A percentile compares a stretch with the other conserved stretches of the same genome.
Conservation (phyloP, 768 basidiomycete genomes). For the Polyporus arcularius region DNA sequence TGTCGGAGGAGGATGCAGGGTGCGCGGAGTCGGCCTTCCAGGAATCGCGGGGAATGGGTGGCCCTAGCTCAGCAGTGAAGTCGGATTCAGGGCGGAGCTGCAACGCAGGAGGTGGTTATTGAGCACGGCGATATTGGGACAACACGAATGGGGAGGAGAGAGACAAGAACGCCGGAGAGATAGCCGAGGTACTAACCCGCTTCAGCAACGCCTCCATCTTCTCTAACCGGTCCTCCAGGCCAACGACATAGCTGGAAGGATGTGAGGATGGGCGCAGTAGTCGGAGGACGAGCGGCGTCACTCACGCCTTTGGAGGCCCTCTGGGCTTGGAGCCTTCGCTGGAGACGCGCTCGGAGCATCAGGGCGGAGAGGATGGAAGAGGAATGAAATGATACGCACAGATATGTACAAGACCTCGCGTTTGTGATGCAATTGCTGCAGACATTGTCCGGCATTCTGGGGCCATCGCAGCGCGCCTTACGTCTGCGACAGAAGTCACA, state of each 20-base stretch:
- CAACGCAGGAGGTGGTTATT: neutral
- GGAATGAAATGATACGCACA: conserved; percentile 27
- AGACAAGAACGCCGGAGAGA: conserved; percentile 1
- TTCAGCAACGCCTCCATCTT: conserved; percentile 38
- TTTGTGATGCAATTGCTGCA: conserved; percentile 40
- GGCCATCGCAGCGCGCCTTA: conserved; percentile 37
- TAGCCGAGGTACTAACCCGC: conserved; percentile 31
- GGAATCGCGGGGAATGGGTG: conserved; percentile 60
- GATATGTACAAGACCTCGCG: conserved; percentile 35
- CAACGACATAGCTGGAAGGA: conserved; percentile 32
- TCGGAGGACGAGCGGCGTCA: conserved; percentile 1
- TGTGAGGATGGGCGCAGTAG: neutral
- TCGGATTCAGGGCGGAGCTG: conserved; percentile 66
- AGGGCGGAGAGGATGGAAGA: neutral
- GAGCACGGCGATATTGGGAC: neutral
- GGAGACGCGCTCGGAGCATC: neutral
- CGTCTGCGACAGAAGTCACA: conserved; percentile 37
- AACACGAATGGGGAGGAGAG: conserved; percentile 12
- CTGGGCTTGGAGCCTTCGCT: conserved; percentile 40
- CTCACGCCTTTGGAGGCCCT: conserved; percentile 42
- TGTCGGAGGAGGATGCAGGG: conserved; percentile 14
- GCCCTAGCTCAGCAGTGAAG: conserved; percentile 64
- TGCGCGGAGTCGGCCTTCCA: conserved; percentile 47
- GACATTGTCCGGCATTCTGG: conserved; percentile 34
- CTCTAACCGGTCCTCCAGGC: conserved; percentile 38